Percentiles rank a stretch among this genome's conserved stretches.
These are phyloP conservation scores for Penicillium verrucosum DNA, from an alignment of 2,329 filamentous ascomycete genomes.

Conservation along the genomic window DNA sequence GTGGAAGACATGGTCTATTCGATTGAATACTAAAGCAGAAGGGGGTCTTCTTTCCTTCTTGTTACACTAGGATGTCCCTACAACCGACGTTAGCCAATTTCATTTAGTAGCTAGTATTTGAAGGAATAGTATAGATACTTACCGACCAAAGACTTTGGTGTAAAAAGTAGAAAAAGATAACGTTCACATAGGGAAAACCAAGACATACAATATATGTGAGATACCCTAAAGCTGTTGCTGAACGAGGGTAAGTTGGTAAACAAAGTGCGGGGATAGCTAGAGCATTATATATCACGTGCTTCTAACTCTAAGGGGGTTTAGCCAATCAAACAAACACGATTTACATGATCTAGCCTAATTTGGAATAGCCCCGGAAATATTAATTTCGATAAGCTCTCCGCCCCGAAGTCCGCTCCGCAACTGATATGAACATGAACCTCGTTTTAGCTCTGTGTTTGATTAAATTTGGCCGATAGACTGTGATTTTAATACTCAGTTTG, in stretches of 20 bases:
- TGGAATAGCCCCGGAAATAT: not conserved
- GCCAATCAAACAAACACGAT: not conserved
- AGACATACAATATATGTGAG: not conserved
- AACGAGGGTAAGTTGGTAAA: not conserved
- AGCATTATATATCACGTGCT: not conserved
- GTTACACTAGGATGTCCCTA: not conserved
- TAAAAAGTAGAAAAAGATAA: not conserved
- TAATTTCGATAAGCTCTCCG: conserved; percentile 10
- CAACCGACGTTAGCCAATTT: not conserved
- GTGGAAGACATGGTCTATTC: not conserved
- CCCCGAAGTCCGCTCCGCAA: conserved; percentile 6
- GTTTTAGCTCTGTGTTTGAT: not conserved
- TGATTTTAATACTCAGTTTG: not conserved
- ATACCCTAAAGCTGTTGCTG: not conserved
- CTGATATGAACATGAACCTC: not conserved
- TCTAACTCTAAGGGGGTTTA: fast-evolving
- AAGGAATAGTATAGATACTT: not conserved
- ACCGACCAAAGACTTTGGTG: not conserved
- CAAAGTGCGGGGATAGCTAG: not conserved
- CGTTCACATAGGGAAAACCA: not conserved
- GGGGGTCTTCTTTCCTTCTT: not conserved
- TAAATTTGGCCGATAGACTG: not conserved
- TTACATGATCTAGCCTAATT: not conserved
- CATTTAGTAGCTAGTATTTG: not conserved
- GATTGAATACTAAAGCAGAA: not conserved